A percentile compares a stretch with the other conserved stretches of the same genome.
Evolutionary conservation across 208 protist species (phyloP).

Genomic region (Leishmania major): DNA sequence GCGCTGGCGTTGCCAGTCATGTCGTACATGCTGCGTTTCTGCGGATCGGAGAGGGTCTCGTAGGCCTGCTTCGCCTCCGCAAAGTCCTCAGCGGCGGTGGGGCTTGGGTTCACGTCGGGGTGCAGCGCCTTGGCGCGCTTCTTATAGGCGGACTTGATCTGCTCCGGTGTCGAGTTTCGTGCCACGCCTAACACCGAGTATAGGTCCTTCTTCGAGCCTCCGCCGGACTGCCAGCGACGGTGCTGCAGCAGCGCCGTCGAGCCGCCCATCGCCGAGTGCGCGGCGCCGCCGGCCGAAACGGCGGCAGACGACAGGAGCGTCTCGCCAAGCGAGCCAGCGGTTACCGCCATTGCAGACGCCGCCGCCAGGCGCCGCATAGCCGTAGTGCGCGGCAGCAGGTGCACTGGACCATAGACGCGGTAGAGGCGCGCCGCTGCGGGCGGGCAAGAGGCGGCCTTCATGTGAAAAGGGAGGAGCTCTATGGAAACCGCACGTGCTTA

Average conservation of each 20-base stretch:
- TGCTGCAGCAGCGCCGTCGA: slow-evolving; percentile 9
- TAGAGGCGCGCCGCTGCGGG: not conserved
- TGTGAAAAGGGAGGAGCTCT: not conserved
- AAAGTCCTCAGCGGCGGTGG: slow-evolving; percentile 86
- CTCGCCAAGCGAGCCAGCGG: not conserved
- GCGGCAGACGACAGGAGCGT: not conserved
- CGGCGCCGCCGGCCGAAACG: not conserved
- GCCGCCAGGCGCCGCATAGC: not conserved
- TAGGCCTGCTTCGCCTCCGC: slow-evolving; percentile 91
- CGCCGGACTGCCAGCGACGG: slow-evolving; percentile 27
- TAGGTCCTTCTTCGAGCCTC: slow-evolving; percentile 69
- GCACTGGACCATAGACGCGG: not conserved
- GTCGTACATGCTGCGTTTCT: slow-evolving; percentile 93
- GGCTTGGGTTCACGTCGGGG: slow-evolving; percentile 86
- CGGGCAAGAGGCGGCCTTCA: not conserved
- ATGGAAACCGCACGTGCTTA: not conserved
- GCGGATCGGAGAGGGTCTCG: slow-evolving; percentile 85
- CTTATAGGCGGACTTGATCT: slow-evolving; percentile 90
- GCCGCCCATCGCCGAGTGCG: slow-evolving; percentile 3
- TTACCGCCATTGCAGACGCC: not conserved
- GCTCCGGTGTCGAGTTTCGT: slow-evolving; percentile 79
- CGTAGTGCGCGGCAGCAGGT: slow-evolving; percentile 7
- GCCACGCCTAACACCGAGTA: slow-evolving; percentile 80
- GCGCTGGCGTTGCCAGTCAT: slow-evolving; percentile 86
- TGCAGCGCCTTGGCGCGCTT: slow-evolving; percentile 87